Evolutionary conservation across 1,139 yeast species (phyloP), one percentile per base, ranked within the genome.

Genomic region (Geotrichum bryndzae): DNA sequence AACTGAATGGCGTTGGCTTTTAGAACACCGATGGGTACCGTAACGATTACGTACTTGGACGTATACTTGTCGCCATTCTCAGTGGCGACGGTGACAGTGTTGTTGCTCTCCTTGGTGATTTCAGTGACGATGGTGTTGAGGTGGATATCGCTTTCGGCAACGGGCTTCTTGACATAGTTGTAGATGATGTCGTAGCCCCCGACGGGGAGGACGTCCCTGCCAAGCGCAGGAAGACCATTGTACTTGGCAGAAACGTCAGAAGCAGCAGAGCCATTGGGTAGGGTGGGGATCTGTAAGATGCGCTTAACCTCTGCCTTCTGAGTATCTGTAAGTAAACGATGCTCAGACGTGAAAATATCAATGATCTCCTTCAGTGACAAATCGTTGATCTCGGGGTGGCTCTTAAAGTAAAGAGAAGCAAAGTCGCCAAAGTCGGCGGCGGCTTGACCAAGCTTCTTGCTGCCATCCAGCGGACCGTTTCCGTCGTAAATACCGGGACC

Each of bases 191-290:
- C 72, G 61, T 69, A 80, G 66, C 97, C 97, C 73, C 96, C 96
- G 64, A 89, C 78, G 0, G 96, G 91, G 72, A 86, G 89, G 54
- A 96, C 95, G 61, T 96, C 89, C 78, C 96, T 85, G 65, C 91
- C 95, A 75, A 88, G 88, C 64, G 86, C 85, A 56, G 96, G 95
- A 74, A 86, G 88, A 10, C 90, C 89, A 25, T 64, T 63, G 50
- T 60, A 54, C 57, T 64, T 63, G 27, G 67, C 65, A 3, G 72
- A 67, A 23, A 70, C 56, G 35, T 64, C 41, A n/a, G 53, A 46
- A 63, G 66, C 66, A 83, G 70, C 85, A 82, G 35, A 86, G 0
- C 96, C 96, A 71, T 83, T 88, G 90, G 95, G 88, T 33, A 87
- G 73, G 69, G 89, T 96, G 60, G 84, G 74, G 62, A 80, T 78